phyloP scores from a whole-genome alignment of 106 monocot species.

The Acanthochlamys bracteata region DNA sequence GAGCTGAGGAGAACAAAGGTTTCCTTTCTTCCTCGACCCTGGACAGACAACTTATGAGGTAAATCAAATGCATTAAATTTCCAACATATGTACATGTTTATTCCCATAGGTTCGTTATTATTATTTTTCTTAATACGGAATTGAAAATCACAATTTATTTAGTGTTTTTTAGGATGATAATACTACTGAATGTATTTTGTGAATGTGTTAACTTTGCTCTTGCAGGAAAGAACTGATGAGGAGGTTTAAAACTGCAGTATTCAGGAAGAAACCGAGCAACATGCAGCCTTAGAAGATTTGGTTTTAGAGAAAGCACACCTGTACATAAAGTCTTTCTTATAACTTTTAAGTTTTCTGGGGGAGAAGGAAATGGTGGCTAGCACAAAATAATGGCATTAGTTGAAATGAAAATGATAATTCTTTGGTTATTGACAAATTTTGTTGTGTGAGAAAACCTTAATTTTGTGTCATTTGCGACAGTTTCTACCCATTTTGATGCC shows the following conservation, averaged over 20 bases:
- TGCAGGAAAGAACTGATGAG: conserved; percentile 25
- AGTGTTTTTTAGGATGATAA: not conserved
- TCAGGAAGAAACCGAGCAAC: too few species aligned
- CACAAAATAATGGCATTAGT: too few species aligned
- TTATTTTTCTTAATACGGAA: too few species aligned
- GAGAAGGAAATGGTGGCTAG: too few species aligned
- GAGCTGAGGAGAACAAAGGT: conserved; percentile 93
- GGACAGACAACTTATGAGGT: conserved; percentile 66
- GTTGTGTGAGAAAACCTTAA: too few species aligned
- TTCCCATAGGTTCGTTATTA: not conserved
- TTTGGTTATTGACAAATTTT: too few species aligned
- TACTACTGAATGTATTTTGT: not conserved
- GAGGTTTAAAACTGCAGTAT: conserved; percentile 8
- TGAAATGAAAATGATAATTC: too few species aligned
- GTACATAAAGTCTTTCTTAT: too few species aligned
- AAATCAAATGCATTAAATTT: not conserved
- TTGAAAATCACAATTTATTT: too few species aligned
- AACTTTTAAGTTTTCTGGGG: too few species aligned
- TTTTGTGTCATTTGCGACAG: conserved; percentile 8
- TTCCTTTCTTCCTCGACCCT: conserved; percentile 58
- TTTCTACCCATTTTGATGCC: conserved; percentile 55
- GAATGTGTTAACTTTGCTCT: not conserved
- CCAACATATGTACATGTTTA: not conserved
- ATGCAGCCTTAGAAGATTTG: too few species aligned
- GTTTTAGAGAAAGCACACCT: too few species aligned